These are phyloP conservation scores for Mollisiaceae sp. DNA, from an alignment of 2,329 filamentous ascomycete genomes.

Conservation along the genomic window DNA sequence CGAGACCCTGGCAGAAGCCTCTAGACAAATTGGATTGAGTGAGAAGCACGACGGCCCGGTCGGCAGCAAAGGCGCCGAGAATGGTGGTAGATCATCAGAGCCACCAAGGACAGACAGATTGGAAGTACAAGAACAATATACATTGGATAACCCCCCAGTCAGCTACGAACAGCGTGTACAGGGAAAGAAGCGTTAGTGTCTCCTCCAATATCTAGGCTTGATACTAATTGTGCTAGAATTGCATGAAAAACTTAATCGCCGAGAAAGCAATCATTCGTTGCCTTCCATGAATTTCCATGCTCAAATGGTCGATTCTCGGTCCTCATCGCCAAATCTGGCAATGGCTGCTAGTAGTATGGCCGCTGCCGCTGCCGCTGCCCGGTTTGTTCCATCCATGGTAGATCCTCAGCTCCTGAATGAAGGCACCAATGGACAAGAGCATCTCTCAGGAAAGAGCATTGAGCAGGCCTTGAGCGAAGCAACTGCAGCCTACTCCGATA, in stretches of 20 bases:
- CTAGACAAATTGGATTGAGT: slow-evolving; percentile 74
- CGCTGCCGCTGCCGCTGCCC: slow-evolving; percentile 35
- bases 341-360: slow-evolving; percentile 39
- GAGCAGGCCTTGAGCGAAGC: slow-evolving; percentile 35
- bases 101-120: slow-evolving; percentile 43
- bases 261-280: slow-evolving; percentile 29
- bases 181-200: slow-evolving; percentile 46
- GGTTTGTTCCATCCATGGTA: slow-evolving; percentile 42
- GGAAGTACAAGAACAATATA: slow-evolving; percentile 64
- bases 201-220: slow-evolving; percentile 9
- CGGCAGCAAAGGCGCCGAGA: slow-evolving; percentile 48
- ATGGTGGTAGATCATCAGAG: slow-evolving; percentile 30
- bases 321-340: slow-evolving; percentile 37
- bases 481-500: slow-evolving; percentile 33
- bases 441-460: slow-evolving; percentile 29
- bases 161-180: slow-evolving; percentile 51
- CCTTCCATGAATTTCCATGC: slow-evolving; percentile 25
- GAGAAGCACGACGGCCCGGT: slow-evolving; percentile 61
- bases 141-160: slow-evolving; percentile 59
- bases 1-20: slow-evolving; percentile 87
- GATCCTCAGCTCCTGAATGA: slow-evolving; percentile 43
- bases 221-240: slow-evolving; percentile 35
- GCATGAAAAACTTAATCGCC: slow-evolving; percentile 26
- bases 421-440: slow-evolving; percentile 30
- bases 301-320: slow-evolving; percentile 32